phyloP scores from a whole-genome alignment of 2,329 filamentous ascomycete species.

The Colletotrichum musae region DNA sequence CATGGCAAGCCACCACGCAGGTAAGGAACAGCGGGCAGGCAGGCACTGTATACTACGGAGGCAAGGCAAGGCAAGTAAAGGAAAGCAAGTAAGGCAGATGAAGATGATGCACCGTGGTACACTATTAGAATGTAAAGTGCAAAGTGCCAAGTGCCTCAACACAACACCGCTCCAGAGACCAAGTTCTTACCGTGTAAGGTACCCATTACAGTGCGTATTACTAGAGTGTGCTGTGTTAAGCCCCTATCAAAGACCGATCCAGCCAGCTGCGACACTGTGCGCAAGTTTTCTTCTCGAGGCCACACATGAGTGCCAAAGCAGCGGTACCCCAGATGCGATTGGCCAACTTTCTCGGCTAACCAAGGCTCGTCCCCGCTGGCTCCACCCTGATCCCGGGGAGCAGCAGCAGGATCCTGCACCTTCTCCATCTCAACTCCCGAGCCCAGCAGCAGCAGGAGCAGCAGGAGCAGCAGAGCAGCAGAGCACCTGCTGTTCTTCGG shows the following conservation, averaged over 20 bases:
- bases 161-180: too few species aligned
- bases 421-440: conserved; percentile 29
- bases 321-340: conserved; percentile 15
- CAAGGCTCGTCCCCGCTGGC: neutral
- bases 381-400: conserved; percentile 11
- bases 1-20: too few species aligned
- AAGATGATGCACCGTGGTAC: too few species aligned
- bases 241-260: conserved; percentile 13
- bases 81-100: too few species aligned
- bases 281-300: conserved; percentile 24
- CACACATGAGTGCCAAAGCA: neutral
- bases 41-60: too few species aligned
- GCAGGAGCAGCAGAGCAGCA: too few species aligned
- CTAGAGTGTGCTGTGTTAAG: conserved; percentile 10
- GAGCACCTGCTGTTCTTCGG: too few species aligned
- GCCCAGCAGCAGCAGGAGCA: conserved; percentile 3
- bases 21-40: too few species aligned
- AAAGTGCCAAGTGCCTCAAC: too few species aligned
- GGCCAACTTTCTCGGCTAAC: conserved; percentile 16
- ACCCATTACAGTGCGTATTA: conserved; percentile 8
- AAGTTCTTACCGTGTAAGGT: too few species aligned
- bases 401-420: conserved; percentile 1
- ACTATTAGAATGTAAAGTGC: too few species aligned
- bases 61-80: too few species aligned
- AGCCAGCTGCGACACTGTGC: conserved; percentile 20